Percentiles rank a stretch among this genome's conserved stretches.
phyloP scores from a whole-genome alignment of 2,329 filamentous ascomycete species.

The Penicillium sp. region DNA sequence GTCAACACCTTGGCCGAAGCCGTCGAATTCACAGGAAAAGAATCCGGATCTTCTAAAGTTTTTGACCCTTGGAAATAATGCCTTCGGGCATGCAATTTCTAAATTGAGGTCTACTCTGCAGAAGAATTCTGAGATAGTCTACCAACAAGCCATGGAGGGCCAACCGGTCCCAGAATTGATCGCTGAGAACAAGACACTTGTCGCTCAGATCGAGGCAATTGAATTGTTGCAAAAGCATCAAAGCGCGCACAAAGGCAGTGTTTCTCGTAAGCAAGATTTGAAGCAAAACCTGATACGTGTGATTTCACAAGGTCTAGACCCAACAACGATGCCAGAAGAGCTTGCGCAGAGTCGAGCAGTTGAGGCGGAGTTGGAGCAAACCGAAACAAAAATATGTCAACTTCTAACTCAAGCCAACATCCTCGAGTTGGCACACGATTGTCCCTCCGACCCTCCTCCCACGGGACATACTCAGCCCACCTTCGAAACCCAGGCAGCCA shows the following conservation, averaged over 20 bases:
- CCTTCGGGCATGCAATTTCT: constrained; percentile 28
- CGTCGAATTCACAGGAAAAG: constrained; percentile 22
- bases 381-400: constrained; percentile 34
- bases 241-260: constrained; percentile 25
- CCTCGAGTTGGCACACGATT: constrained; percentile 17
- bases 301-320: constrained; percentile 35
- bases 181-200: constrained; percentile 36
- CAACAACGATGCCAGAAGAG: constrained; percentile 32
- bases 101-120: constrained; percentile 31
- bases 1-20: constrained; percentile 14
- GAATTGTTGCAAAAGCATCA: constrained; percentile 32
- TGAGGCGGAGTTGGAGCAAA: constrained; percentile 33
- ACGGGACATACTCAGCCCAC: neutral
- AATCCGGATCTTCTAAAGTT: constrained; percentile 32
- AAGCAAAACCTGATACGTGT: constrained; percentile 38
- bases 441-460: neutral
- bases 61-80: constrained; percentile 27
- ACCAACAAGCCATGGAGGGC: constrained; percentile 39
- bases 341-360: constrained; percentile 35
- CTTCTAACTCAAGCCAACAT: constrained; percentile 34
- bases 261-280: constrained; percentile 32
- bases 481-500: neutral
- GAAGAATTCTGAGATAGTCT: constrained; percentile 39
- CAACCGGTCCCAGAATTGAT: constrained; percentile 34
- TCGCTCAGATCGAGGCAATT: constrained; percentile 39